These are phyloP conservation scores for Zoysia pacifica DNA, from an alignment of 176 grass and related monocot species.

Conservation along the genomic window DNA sequence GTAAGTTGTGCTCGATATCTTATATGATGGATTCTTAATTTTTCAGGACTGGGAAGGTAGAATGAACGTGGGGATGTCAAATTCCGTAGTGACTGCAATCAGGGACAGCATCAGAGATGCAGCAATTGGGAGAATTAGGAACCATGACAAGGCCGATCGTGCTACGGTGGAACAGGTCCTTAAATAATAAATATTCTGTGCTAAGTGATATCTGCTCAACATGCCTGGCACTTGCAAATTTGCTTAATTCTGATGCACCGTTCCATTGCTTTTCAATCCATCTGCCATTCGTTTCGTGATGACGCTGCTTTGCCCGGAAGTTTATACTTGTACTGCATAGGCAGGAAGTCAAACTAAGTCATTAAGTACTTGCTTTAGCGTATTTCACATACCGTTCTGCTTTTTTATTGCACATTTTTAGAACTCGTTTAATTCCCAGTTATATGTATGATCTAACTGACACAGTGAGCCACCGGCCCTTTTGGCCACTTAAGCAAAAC, in stretches of 20 bases:
- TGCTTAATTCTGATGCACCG: neutral
- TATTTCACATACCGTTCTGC: no score
- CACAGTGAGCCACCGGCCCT: neutral
- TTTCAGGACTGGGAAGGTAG: constrained; percentile 95
- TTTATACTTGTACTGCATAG: no score
- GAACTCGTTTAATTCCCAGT: no score
- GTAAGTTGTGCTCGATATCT: neutral
- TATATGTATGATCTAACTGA: neutral
- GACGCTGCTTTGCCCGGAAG: neutral
- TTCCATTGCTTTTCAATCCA: neutral
- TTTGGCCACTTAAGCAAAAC: neutral
- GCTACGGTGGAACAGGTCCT: constrained; percentile 93
- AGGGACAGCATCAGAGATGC: constrained; percentile 76
- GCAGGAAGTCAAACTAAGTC: no score
- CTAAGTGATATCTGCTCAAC: neutral
- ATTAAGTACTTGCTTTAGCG: no score
- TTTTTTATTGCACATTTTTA: no score
- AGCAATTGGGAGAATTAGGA: constrained; percentile 80
- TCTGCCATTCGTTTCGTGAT: neutral
- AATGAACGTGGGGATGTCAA: constrained; percentile 91
- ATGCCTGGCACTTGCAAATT: neutral
- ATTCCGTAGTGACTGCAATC: constrained; percentile 87
- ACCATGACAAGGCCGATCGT: constrained; percentile 85
- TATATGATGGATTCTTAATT: constrained; percentile 11
- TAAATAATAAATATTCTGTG: neutral